Base-by-base conservation (phyloP, 495 filamentous ascomycete genomes). In the Halenospora varia region DNA sequence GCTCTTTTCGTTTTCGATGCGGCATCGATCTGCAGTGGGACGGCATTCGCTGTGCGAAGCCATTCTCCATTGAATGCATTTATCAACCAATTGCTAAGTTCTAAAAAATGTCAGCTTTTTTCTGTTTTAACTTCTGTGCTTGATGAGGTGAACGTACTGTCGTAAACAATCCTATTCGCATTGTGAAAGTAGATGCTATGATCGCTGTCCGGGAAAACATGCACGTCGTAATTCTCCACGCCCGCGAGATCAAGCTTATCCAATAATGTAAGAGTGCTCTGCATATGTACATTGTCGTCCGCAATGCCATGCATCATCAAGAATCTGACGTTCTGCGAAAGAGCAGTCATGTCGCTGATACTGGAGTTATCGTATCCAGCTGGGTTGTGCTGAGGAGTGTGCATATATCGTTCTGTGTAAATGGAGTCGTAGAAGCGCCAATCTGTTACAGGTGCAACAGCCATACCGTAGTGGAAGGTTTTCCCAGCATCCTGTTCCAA, bases 11-110 rank as follows among this genome's bases (percentile, higher is more conserved):
- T 59, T 19, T 60, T 47, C 8, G 55, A 35, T n/a, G 26, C 19
- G 24, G 53, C 22, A 25, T 68, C 62, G 22, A 65, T 20, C 19
- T 68, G 17, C 1, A 68, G 35, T 0, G 65, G 64, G 1, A 57
- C 48, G 8, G 64, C 61, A 18, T 67, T 55, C 3, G 64, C 46
- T 41, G 66, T 68, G 15, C 63, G 48, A 3, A 68, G 49, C 89
- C 93, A 98, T 68, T 97, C 93, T 22, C 93, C 95, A 62, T 97
- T 97, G 71, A 98, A 97, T 0, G 95, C 94, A 68, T 97, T 96
- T 68, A 96, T 79, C 53, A 98, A 82, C 92, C 94, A 98, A 70
- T 87, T 95, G 57, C 79, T 84, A 17, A 98, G 75, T 70, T 90
- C 92, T 96, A 58, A 25, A 50, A 18, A 47, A 10, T 18, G 44